Evolutionary conservation across 1,284 basidiomycete species (phyloP).

Genomic region (Apiotrichum laibachii): DNA sequence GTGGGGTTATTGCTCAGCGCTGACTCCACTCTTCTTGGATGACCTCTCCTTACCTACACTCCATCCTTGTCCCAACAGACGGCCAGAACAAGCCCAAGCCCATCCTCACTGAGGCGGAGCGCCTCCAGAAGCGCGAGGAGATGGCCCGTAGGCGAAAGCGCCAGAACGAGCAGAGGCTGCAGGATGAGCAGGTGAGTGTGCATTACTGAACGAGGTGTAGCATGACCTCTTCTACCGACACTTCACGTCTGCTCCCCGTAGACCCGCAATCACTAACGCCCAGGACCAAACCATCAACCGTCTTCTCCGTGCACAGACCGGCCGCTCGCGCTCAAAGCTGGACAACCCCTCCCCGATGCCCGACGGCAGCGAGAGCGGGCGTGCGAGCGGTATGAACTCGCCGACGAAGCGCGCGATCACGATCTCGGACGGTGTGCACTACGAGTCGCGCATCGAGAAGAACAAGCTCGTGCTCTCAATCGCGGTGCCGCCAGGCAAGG

Average conservation of each 20-base stretch:
- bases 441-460: conserved; percentile 10
- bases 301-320: conserved; percentile 78
- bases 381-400: conserved; percentile 8
- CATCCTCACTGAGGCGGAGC: conserved; percentile 71
- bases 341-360: conserved; percentile 55
- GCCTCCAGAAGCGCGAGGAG: conserved; percentile 76
- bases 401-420: conserved; percentile 8
- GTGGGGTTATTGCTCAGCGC: too few species aligned
- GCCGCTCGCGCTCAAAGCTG: conserved; percentile 63
- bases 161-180: conserved; percentile 80
- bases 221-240: neutral
- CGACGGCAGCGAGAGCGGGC: conserved; percentile 15
- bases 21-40: neutral
- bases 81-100: conserved; percentile 63
- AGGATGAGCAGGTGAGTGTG: conserved; percentile 79
- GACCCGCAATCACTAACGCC: conserved; percentile 22
- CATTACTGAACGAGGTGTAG: neutral
- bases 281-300: conserved; percentile 78
- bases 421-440: conserved; percentile 15
- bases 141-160: conserved; percentile 80
- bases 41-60: neutral
- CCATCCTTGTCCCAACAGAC: conserved; percentile 44
- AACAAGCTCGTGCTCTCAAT: conserved; percentile 26
- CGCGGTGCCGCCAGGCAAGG: conserved; percentile 32
- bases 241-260: neutral